Conservation (phyloP, 768 basidiomycete genomes). For the Boletus huronensis region DNA sequence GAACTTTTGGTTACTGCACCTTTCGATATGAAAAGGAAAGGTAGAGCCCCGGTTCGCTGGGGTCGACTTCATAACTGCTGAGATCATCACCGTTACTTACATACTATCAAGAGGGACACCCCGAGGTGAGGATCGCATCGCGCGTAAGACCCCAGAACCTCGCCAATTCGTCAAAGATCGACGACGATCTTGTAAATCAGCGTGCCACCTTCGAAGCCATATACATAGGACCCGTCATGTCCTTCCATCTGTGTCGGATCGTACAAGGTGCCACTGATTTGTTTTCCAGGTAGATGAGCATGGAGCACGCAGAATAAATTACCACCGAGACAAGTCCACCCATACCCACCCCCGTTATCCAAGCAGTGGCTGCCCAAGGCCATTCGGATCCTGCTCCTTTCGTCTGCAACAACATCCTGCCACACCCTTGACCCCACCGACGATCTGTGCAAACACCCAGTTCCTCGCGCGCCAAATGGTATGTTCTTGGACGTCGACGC, state of each 20-base stretch:
- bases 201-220: no score
- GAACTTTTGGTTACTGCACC: no score
- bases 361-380: slow-evolving; percentile 7
- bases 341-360: slow-evolving; percentile 3
- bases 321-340: neutral
- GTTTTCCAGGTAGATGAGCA: neutral
- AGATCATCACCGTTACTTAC: no score
- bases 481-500: slow-evolving; percentile 44
- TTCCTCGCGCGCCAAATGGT: slow-evolving; percentile 35
- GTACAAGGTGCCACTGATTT: neutral
- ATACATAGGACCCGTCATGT: no score
- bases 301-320: slow-evolving; percentile 3
- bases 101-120: no score
- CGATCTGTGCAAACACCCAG: slow-evolving; percentile 24
- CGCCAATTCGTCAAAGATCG: no score
- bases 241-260: neutral
- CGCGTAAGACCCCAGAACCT: no score
- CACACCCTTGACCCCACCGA: slow-evolving; percentile 4
- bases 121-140: no score
- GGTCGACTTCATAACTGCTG: no score
- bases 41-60: no score
- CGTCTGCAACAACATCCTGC: slow-evolving; percentile 11
- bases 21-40: no score
- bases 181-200: no score
- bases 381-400: neutral